Conservation (phyloP, 148 eudicot genomes). For the Cornus controversa region DNA sequence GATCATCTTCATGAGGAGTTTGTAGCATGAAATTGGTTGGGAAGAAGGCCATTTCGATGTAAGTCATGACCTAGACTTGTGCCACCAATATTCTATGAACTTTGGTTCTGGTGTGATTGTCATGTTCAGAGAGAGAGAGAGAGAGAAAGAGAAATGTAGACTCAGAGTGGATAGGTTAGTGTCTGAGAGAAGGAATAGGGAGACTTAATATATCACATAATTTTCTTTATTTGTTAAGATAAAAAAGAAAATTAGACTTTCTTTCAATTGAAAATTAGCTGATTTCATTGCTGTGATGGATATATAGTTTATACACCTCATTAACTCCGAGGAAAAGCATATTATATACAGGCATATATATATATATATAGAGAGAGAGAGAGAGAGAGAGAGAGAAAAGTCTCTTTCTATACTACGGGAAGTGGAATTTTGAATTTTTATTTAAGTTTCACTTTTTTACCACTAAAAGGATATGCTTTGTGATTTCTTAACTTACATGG, state of each 20-base stretch:
- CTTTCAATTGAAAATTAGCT: constrained; percentile 18
- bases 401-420: neutral
- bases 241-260: constrained; percentile 2
- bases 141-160: neutral
- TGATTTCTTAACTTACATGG: neutral
- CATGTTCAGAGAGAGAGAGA: constrained; percentile 15
- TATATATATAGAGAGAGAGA: neutral
- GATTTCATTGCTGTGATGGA: constrained; percentile 32
- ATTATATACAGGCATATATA: too few relatives aligned
- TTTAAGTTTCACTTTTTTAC: constrained; percentile 13
- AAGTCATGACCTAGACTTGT: constrained; percentile 46
- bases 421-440: constrained; percentile 27
- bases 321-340: constrained; percentile 19
- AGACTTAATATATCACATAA: constrained; percentile 19
- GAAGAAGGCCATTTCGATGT: constrained; percentile 78
- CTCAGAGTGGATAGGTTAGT: constrained; percentile 6
- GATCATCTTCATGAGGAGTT: constrained; percentile 51
- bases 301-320: constrained; percentile 48
- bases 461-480: neutral
- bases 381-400: too few relatives aligned
- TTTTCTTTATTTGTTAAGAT: constrained; percentile 5
- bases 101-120: constrained; percentile 9
- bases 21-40: constrained; percentile 85
- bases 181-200: constrained; percentile 14
- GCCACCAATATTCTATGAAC: constrained; percentile 14